phyloP scores from a whole-genome alignment of 1,139 yeast species.

The Waltiozyma sp. region DNA sequence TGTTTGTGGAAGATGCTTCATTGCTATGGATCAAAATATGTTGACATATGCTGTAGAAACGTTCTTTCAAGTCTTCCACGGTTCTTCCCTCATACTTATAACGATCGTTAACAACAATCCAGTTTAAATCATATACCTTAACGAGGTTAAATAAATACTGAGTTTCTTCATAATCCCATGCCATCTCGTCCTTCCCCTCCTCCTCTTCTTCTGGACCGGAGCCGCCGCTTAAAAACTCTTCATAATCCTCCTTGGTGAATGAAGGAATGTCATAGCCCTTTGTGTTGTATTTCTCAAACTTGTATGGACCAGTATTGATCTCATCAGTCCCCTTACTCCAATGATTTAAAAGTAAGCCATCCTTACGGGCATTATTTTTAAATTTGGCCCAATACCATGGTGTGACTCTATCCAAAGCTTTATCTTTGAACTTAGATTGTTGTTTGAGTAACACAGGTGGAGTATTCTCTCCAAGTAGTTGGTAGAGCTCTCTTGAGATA shows the following conservation, averaged over 20 bases:
- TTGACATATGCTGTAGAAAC: slow-evolving; percentile 57
- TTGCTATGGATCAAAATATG: slow-evolving; percentile 30
- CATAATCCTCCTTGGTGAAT: slow-evolving; percentile 58
- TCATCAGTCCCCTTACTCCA: slow-evolving; percentile 80
- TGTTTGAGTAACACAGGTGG: slow-evolving; percentile 67
- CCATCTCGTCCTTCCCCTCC: slow-evolving; percentile 14
- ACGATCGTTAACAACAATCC: slow-evolving; percentile 79
- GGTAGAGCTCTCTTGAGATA: slow-evolving; percentile 83
- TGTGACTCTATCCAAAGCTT: slow-evolving; percentile 50
- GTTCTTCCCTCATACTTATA: slow-evolving; percentile 30
- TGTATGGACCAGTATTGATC: slow-evolving; percentile 39
- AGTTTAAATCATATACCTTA: slow-evolving; percentile 64
- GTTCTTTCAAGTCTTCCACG: slow-evolving; percentile 73
- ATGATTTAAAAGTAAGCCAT: slow-evolving; percentile 48
- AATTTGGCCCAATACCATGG: slow-evolving; percentile 75
- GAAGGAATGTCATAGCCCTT: slow-evolving; percentile 60
- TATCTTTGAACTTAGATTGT: slow-evolving; percentile 50
- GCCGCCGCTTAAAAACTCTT: slow-evolving; percentile 33
- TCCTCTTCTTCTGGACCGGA: slow-evolving; percentile 14
- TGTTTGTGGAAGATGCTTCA: slow-evolving; percentile 33
- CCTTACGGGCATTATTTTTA: slow-evolving; percentile 39
- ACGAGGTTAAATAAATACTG: slow-evolving; percentile 64
- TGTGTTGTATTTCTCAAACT: slow-evolving; percentile 64
- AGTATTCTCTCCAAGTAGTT: slow-evolving; percentile 81
- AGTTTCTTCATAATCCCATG: slow-evolving; percentile 76